Percentiles rank a stretch among this genome's conserved stretches.
phyloP scores from a whole-genome alignment of 352 stramenopile species.

The Globisporangium splendens region DNA sequence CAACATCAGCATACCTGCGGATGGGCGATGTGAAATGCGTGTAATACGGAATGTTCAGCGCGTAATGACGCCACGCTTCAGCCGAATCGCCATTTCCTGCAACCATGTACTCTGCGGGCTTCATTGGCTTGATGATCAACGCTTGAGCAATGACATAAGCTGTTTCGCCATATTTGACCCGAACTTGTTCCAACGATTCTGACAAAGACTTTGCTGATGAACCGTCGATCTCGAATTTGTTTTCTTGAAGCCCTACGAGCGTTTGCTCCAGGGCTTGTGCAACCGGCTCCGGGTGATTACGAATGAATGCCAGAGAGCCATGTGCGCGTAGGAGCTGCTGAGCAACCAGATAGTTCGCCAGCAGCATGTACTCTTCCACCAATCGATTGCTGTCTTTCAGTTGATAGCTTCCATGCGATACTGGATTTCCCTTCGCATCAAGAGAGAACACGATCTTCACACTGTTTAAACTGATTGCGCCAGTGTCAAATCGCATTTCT shows the following conservation, averaged over 20 bases:
- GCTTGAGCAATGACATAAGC: constrained; percentile 89
- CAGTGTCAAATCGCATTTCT: constrained; percentile 87
- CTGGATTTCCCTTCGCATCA: constrained; percentile 89
- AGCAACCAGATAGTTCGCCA: constrained; percentile 98
- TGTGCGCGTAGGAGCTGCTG: constrained; percentile 91
- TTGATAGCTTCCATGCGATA: constrained; percentile 85
- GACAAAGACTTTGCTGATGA: constrained; percentile 80
- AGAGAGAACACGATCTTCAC: constrained; percentile 94
- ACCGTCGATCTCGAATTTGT: constrained; percentile 77
- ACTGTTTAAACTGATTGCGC: constrained; percentile 90
- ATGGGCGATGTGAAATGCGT: constrained; percentile 99
- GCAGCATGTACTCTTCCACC: constrained; percentile 98
- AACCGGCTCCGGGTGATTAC: constrained; percentile 84
- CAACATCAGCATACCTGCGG: constrained; percentile 88
- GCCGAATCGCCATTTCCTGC: constrained; percentile 68
- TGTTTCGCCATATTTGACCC: constrained; percentile 64
- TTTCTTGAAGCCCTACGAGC: constrained; percentile 36
- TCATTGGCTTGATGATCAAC: constrained; percentile 94
- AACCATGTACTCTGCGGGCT: constrained; percentile 92
- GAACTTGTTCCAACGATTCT: constrained; percentile 80
- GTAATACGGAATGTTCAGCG: constrained; percentile 97
- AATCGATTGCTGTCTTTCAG: constrained; percentile 94
- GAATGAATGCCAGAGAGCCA: constrained; percentile 85
- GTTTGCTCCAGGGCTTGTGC: constrained; percentile 39
- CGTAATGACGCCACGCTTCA: constrained; percentile 93